Conservation (phyloP, 441 rosid species). For the Syzygium malaccense region DNA sequence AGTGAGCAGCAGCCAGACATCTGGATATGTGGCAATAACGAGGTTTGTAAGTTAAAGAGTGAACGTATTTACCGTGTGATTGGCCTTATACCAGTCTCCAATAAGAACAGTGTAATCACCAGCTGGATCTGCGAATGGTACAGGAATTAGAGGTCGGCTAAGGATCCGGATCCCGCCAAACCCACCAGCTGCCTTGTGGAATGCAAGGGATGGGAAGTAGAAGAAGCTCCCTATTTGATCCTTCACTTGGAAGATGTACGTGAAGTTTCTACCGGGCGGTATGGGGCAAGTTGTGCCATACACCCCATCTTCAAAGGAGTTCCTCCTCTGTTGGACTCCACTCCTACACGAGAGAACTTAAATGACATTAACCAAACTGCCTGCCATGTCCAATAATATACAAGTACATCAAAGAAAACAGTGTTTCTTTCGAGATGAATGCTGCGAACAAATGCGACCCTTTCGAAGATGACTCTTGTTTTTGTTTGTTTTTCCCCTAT, state of each 20-base stretch:
- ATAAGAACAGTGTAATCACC: conserved; percentile 19
- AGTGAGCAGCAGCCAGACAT: neutral
- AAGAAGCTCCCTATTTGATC: conserved; percentile 18
- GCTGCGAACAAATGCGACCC: neutral
- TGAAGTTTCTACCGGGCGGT: conserved; percentile 14
- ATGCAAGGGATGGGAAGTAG: conserved; percentile 17
- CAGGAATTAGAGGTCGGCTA: conserved; percentile 11
- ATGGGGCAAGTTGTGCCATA: conserved; percentile 17
- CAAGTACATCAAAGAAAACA: neutral
- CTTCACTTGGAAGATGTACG: conserved; percentile 13
- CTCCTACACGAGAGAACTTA: neutral
- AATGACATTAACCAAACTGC: neutral
- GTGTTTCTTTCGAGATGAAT: neutral
- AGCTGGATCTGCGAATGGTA: conserved; percentile 11
- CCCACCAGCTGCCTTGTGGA: conserved; percentile 16
- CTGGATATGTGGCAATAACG: neutral
- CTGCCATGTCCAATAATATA: neutral
- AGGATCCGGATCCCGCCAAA: conserved; percentile 14
- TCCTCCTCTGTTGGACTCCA: conserved; percentile 19
- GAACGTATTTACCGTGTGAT: conserved; percentile 10
- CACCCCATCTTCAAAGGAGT: conserved; percentile 13
- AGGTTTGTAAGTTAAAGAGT: neutral
- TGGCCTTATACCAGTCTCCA: conserved; percentile 19
- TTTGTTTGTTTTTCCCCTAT: neutral
- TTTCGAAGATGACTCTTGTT: neutral